These are phyloP conservation scores for Hygrocybe coccinea DNA, from an alignment of 768 basidiomycete genomes.

Conservation along the genomic window DNA sequence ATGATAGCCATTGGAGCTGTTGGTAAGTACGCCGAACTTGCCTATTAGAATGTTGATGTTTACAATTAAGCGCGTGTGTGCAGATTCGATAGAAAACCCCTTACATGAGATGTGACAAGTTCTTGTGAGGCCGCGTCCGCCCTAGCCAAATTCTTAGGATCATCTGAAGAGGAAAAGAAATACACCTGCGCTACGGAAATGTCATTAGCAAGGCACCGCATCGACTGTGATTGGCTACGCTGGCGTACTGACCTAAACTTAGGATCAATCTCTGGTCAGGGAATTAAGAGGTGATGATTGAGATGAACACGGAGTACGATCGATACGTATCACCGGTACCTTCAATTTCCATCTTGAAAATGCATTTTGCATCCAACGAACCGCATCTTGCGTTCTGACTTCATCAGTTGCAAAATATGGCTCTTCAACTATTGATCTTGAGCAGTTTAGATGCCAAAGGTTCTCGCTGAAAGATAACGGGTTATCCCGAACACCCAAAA, in stretches of 20 bases:
- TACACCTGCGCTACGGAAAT: constrained; percentile 63
- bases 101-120: constrained; percentile 58
- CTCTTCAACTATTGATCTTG: constrained; percentile 64
- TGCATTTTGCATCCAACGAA: constrained; percentile 78
- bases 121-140: constrained; percentile 78
- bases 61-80: constrained; percentile 13
- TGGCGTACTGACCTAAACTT: constrained; percentile 65
- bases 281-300: neutral
- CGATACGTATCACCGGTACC: constrained; percentile 40
- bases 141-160: constrained; percentile 36
- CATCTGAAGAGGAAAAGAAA: constrained; percentile 67
- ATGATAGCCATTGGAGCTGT: constrained; percentile 81
- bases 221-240: constrained; percentile 1
- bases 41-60: constrained; percentile 44
- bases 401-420: constrained; percentile 22
- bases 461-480: constrained; percentile 53
- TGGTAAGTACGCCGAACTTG: constrained; percentile 69
- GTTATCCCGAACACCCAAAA: too few species aligned
- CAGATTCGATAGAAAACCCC: constrained; percentile 15
- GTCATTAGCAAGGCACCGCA: constrained; percentile 6
- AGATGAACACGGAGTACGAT: neutral
- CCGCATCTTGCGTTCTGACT: constrained; percentile 42
- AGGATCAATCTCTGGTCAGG: constrained; percentile 59
- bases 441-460: constrained; percentile 68
- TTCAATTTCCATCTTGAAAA: constrained; percentile 67